Evolutionary conservation across 257 asterid species (phyloP).

Genomic region (Nicotiana paniculata): DNA sequence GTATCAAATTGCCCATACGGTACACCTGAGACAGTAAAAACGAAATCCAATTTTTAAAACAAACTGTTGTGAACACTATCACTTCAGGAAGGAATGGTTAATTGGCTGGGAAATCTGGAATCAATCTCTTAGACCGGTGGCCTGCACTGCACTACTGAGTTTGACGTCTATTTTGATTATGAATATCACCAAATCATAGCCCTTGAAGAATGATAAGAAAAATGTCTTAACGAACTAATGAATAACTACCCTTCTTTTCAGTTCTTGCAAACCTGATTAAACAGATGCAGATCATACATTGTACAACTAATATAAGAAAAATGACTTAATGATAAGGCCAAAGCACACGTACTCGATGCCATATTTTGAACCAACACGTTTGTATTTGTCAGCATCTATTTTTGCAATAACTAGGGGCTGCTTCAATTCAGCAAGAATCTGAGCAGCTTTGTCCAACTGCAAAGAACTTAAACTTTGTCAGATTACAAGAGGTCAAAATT

Average conservation of each 20-base stretch:
- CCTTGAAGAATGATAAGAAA: neutral
- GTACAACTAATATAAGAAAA: neutral
- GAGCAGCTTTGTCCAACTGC: conserved; percentile 93
- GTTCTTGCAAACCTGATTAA: neutral
- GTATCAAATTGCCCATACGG: neutral
- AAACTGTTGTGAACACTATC: neutral
- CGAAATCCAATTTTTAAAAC: neutral
- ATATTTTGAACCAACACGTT: conserved; percentile 55
- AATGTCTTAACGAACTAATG: neutral
- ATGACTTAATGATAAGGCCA: neutral
- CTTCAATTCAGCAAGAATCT: conserved; percentile 63
- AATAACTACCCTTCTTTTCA: neutral
- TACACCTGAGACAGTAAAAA: neutral
- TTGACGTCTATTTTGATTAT: neutral
- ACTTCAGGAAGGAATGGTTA: neutral
- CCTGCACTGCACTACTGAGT: neutral
- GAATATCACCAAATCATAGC: neutral
- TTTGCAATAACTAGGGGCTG: conserved; percentile 71
- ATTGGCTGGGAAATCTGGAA: neutral
- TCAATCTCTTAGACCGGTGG: neutral
- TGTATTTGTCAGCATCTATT: conserved; percentile 80
- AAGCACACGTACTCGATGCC: conserved; percentile 58
- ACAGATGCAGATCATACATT: neutral
- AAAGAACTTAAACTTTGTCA: conserved; percentile 12
- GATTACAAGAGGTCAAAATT: neutral